A percentile compares a stretch with the other conserved stretches of the same genome.
These are phyloP conservation scores for Collybiopsis luxurians DNA, from an alignment of 768 basidiomycete species.

Conservation along the genomic window DNA sequence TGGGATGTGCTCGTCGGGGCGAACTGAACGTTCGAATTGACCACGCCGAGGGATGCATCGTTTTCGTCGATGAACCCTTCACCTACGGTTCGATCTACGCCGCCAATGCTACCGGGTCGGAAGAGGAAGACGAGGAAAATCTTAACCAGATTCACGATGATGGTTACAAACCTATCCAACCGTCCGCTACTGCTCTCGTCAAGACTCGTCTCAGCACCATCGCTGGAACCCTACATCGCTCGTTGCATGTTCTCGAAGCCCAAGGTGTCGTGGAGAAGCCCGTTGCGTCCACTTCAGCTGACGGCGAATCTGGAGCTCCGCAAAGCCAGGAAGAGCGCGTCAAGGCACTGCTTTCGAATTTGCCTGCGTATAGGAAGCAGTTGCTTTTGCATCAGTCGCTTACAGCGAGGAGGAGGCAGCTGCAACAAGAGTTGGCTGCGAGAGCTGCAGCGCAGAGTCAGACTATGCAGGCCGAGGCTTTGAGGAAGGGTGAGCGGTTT, in stretches of 20 bases:
- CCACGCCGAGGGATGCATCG: slow-evolving; percentile 81
- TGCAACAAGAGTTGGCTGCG: slow-evolving; percentile 78
- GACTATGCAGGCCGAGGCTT: slow-evolving; percentile 70
- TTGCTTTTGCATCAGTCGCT: slow-evolving; percentile 74
- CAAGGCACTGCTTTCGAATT: slow-evolving; percentile 37
- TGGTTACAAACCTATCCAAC: slow-evolving; percentile 49
- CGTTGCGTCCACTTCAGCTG: not conserved
- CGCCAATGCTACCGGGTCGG: slow-evolving; percentile 16
- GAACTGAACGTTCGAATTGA: slow-evolving; percentile 87
- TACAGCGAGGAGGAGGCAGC: slow-evolving; percentile 80
- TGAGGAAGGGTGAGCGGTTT: slow-evolving; percentile 39
- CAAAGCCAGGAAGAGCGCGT: not conserved
- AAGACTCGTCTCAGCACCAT: slow-evolving; percentile 77
- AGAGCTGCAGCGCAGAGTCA: slow-evolving; percentile 73
- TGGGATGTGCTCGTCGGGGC: slow-evolving; percentile 86
- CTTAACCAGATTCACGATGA: slow-evolving; percentile 26
- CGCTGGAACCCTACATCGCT: slow-evolving; percentile 69
- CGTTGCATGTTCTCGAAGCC: slow-evolving; percentile 52
- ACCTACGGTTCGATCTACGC: not conserved
- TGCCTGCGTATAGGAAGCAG: slow-evolving; percentile 77
- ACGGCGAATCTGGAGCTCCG: not conserved
- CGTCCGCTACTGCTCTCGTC: slow-evolving; percentile 67
- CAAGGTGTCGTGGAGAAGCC: not conserved
- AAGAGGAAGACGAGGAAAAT: not conserved
- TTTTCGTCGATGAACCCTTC: slow-evolving; percentile 67